phyloP scores from a whole-genome alignment of 2,329 filamentous ascomycete species.

The Diaporthe vexans region DNA sequence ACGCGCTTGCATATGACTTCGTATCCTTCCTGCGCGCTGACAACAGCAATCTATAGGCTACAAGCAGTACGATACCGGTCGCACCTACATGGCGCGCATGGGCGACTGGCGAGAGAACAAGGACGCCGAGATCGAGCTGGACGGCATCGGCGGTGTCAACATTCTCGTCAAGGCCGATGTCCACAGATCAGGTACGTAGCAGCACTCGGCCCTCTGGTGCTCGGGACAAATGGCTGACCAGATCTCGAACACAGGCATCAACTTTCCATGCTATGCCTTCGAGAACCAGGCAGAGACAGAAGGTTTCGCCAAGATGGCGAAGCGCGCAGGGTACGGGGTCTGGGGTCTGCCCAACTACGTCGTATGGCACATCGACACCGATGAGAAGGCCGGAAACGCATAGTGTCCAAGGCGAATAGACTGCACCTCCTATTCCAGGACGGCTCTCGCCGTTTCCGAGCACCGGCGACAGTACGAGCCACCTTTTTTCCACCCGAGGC shows the following conservation, averaged over 20 bases:
- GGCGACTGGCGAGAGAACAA: conserved; percentile 94
- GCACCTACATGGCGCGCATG: conserved; percentile 90
- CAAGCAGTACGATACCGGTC: conserved; percentile 91
- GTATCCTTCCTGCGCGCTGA: conserved; percentile 38
- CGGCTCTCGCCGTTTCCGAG: conserved; percentile 25
- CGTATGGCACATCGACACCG: conserved; percentile 98
- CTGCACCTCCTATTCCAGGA: conserved; percentile 36
- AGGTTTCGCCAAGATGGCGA: conserved; percentile 99
- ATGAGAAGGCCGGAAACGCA: conserved; percentile 90
- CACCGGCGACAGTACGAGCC: conserved; percentile 22
- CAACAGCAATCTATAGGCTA: conserved; percentile 72
- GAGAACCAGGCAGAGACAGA: conserved; percentile 99
- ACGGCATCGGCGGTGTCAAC: conserved; percentile 96
- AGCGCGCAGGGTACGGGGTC: conserved; percentile 92
- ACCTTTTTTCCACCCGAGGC: conserved; percentile 33
- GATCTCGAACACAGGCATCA: conserved; percentile 76
- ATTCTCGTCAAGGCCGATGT: conserved; percentile 98
- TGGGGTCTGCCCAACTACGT: conserved; percentile 96
- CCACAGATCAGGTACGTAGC: conserved; percentile 83
- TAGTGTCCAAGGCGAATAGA: conserved; percentile 48
- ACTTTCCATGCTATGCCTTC: conserved; percentile 96
- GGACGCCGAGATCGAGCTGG: conserved; percentile 91
- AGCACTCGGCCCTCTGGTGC: background rate
- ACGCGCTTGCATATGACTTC: conserved; percentile 39
- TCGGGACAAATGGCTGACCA: conserved; percentile 19